Base-by-base conservation (phyloP, 306 rosid species). In the Pterocarpus macrocarpus region DNA sequence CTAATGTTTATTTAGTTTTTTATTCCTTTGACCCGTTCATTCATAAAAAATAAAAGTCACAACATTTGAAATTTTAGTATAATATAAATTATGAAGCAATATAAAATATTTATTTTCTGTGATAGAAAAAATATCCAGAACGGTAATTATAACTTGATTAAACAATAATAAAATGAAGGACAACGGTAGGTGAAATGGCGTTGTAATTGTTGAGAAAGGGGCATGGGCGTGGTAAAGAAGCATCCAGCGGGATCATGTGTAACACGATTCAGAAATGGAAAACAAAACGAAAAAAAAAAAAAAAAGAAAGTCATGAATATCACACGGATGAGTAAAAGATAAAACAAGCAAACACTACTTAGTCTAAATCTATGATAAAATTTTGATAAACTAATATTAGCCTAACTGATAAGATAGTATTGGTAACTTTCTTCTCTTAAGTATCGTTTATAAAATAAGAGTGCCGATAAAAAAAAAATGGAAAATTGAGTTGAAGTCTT, bases 251-350 rank as follows among this genome's bases (percentile, higher is more conserved):
- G 45, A 15, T 75, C 28, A 82, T 82, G 85, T 49, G 76, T 52
- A 56, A 76, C 85, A 76, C 67, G 67, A 28, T 11, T 41, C 57
- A 22, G 28, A 22, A 22, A 22, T 22, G 28, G 28, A 22, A 22
- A 22, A 22, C 28, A 22, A 22, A 22, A 22, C 28, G 28, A 5
- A 72, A 71, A 17, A 36, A 65, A 7, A 39, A 6, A 7, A 52
- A 62, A 49, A 13, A 43, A 7, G 0, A 38, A 35, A 62, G 72
- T 76, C 82, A 82, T 62, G 66, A 61, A 62, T 41, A 70, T 76
- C 82, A 82, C 86, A 69, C 76, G 82, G 44, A 5, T 52, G 55
- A 39, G 61, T 38, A 62, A 52, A 76, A 69, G 62, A 28, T 6
- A 13, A 36, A 69, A 67, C 7, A 13, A 65, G 56, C 22, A 4